Conservation (phyloP, 1,284 basidiomycete species). For the Ceratobasidium sp. region DNA sequence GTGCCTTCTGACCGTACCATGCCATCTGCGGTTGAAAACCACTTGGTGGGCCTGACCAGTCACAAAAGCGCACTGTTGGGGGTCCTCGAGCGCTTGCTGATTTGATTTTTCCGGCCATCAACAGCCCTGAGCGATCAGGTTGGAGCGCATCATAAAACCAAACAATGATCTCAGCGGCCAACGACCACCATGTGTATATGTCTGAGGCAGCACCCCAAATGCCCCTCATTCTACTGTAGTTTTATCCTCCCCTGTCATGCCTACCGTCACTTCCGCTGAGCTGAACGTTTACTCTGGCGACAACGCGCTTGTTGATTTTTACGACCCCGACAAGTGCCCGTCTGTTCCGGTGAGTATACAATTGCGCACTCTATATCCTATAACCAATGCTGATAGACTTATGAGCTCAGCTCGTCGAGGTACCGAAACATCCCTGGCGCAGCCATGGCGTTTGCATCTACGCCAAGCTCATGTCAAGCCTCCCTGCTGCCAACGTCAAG, state of each 20-base stretch:
- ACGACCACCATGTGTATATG: slow-evolving; percentile 3
- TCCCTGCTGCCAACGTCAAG: slow-evolving; percentile 39
- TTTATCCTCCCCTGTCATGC: not conserved
- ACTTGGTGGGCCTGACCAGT: not conserved
- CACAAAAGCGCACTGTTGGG: not conserved
- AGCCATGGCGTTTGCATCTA: slow-evolving; percentile 22
- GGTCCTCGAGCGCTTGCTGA: not conserved
- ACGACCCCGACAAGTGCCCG: slow-evolving; percentile 38
- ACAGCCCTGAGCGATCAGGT: not conserved
- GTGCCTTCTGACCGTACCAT: not conserved
- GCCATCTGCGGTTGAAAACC: too few species aligned
- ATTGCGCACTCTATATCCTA: too few species aligned
- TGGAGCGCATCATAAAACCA: not conserved
- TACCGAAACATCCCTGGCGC: slow-evolving; percentile 29
- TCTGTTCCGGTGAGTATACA: slow-evolving; percentile 27
- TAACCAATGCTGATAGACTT: not conserved
- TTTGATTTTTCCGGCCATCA: not conserved
- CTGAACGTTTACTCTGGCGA: slow-evolving; percentile 40
- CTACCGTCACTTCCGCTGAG: not conserved
- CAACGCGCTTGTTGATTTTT: slow-evolving; percentile 36
- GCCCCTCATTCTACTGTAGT: not conserved
- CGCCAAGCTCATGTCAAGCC: slow-evolving; percentile 33
- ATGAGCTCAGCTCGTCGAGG: slow-evolving; percentile 21
- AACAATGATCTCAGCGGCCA: not conserved
- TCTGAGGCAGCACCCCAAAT: not conserved